These are phyloP conservation scores for Pestalotiopsis sp. DNA, from an alignment of 2,329 filamentous ascomycete genomes.

Conservation along the genomic window DNA sequence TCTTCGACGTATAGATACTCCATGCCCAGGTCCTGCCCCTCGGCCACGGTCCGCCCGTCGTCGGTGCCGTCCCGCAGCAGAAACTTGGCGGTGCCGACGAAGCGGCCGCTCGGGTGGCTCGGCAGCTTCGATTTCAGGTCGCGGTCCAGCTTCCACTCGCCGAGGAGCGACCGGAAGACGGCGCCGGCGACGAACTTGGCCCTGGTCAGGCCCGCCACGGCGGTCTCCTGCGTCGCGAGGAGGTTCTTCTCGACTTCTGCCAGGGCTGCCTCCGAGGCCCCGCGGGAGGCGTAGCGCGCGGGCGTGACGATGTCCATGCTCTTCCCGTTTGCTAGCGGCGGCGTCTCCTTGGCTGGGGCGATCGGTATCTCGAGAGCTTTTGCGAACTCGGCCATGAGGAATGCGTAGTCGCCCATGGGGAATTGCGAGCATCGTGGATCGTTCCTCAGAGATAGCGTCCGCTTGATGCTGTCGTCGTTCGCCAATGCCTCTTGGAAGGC, in stretches of 20 bases:
- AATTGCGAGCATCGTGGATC: constrained; percentile 67
- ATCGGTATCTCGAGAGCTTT: constrained; percentile 57
- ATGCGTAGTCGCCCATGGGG: constrained; percentile 82
- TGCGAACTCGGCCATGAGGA: constrained; percentile 72
- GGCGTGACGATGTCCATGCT: constrained; percentile 59
- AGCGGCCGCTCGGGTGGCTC: constrained; percentile 65
- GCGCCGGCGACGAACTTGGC: constrained; percentile 63
- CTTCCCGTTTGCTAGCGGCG: constrained; percentile 42
- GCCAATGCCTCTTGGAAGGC: constrained; percentile 42
- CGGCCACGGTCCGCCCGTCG: constrained; percentile 43
- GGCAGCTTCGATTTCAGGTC: constrained; percentile 55
- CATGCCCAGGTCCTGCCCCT: constrained; percentile 38
- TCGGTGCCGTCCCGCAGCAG: constrained; percentile 61
- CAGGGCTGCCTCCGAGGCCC: constrained; percentile 38
- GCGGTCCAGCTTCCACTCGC: constrained; percentile 67
- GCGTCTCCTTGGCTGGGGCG: constrained; percentile 35
- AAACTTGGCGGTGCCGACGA: constrained; percentile 68
- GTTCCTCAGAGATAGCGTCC: constrained; percentile 52
- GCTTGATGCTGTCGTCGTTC: constrained; percentile 45
- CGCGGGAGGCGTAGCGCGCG: constrained; percentile 50
- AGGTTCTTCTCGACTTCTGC: constrained; percentile 46
- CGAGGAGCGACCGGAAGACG: constrained; percentile 72
- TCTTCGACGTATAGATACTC: constrained; percentile 74
- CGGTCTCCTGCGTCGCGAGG: constrained; percentile 45
- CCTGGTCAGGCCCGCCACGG: constrained; percentile 42